Percentiles rank a stretch among this genome's conserved stretches.
phyloP scores from a whole-genome alignment of 805 yeast genomes.

The Lipomyces yamadae region DNA sequence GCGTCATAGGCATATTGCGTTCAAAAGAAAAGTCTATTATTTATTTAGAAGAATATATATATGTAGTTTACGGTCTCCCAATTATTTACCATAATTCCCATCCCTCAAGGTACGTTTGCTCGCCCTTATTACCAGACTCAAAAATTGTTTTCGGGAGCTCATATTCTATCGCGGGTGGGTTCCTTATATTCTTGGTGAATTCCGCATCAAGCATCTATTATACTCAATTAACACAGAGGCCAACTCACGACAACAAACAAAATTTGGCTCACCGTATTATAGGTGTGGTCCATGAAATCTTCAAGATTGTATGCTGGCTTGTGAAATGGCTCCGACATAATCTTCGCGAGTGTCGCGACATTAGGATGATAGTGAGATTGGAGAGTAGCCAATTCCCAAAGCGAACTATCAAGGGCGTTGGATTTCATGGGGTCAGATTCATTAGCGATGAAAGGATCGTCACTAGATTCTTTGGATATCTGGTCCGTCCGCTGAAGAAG shows the following conservation, averaged over 20 bases:
- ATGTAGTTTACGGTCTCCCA: neutral
- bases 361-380: constrained; percentile 92
- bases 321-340: constrained; percentile 86
- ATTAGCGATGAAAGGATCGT: constrained; percentile 68
- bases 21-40: neutral
- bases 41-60: neutral
- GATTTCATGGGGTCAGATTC: constrained; percentile 80
- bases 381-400: constrained; percentile 88
- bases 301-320: constrained; percentile 88
- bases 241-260: constrained; percentile 66
- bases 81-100: constrained; percentile 17
- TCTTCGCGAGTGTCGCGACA: constrained; percentile 86
- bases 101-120: constrained; percentile 43
- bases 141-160: constrained; percentile 49
- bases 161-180: constrained; percentile 71
- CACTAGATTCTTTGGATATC: constrained; percentile 18
- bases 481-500: constrained; percentile 62
- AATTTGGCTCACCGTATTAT: constrained; percentile 51
- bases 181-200: constrained; percentile 43
- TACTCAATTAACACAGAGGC: constrained; percentile 39
- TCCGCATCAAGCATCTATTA: constrained; percentile 58
- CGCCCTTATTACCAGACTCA: constrained; percentile 45
- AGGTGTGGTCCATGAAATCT: constrained; percentile 92
- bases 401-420: constrained; percentile 78
- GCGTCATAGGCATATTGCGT: constrained; percentile 6